These are phyloP conservation scores for Xylariaceae sp. DNA, from an alignment of 2,329 filamentous ascomycete genomes.

Conservation along the genomic window DNA sequence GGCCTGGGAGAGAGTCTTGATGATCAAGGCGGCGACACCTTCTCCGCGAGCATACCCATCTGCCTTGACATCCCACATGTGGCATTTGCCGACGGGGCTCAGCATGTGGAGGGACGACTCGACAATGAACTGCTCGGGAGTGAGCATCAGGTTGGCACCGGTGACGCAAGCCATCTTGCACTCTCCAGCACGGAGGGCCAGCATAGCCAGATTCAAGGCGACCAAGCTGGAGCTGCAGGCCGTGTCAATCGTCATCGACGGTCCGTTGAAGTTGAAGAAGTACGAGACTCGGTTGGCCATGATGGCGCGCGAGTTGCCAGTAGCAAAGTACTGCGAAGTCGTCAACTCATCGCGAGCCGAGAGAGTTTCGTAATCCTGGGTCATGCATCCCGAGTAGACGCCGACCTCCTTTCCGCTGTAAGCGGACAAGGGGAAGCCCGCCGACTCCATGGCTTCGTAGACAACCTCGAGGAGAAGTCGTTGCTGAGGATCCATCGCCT, in stretches of 20 bases:
- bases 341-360: conserved; percentile 29
- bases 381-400: conserved; percentile 33
- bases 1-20: conserved; percentile 48
- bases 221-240: conserved; percentile 38
- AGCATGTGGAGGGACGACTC: conserved; percentile 42
- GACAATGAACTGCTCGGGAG: conserved; percentile 39
- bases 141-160: conserved; percentile 39
- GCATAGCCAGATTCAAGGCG: conserved; percentile 36
- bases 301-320: conserved; percentile 33
- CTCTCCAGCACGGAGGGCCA: conserved; percentile 37
- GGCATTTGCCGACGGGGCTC: conserved; percentile 39
- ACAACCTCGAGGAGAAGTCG: conserved; percentile 33
- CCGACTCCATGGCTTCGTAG: conserved; percentile 33
- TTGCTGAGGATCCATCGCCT: conserved; percentile 33
- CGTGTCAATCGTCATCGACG: conserved; percentile 37
- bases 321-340: conserved; percentile 30
- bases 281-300: conserved; percentile 38
- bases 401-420: conserved; percentile 29
- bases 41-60: conserved; percentile 56
- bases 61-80: conserved; percentile 45
- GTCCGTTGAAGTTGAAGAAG: conserved; percentile 37
- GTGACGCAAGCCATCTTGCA: conserved; percentile 39
- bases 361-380: conserved; percentile 30
- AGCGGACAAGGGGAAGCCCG: conserved; percentile 26
- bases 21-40: conserved; percentile 44